Base-by-base conservation (phyloP, 2,329 filamentous ascomycete genomes). In the Exophiala viscosa region DNA sequence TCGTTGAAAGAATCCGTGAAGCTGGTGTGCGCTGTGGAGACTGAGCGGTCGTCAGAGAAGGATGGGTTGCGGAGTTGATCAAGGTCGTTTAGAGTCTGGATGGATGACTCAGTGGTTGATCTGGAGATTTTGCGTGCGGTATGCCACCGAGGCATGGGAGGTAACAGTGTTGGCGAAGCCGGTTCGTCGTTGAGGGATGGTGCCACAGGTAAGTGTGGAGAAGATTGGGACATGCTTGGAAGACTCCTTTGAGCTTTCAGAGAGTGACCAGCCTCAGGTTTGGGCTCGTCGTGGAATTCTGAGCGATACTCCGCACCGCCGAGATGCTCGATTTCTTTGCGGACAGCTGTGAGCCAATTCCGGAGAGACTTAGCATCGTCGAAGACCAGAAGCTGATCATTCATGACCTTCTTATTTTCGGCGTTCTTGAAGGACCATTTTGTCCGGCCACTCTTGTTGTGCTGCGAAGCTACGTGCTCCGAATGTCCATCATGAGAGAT, bases 41-140 rank as follows among this genome's bases (percentile, higher is more conserved):
- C 34, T 6, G 57, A 60, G n/a, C 38, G 41, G 17, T 49, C 31
- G 33, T 60, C 57, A 13, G 52, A 55, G 28, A 51, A 50, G 2
- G 54, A 57, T 14, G 54, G 46, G 15, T 51, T 52, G 5, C 51
- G 41, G 7, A 53, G 43, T 15, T 41, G 31, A 18, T 58, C 57
- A 13, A 53, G 43, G 34, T 50, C 50, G 35, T 49, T 55, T 31
- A 48, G 6, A 14, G 54, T 57, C 44, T 57, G 71, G 60, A 74
- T 72, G 57, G 70, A 75, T 48, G 73, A 76, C 58, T 67, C 66
- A 10, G 76, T 77, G 13, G 66, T 78, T n/a, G 67, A 69, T 18
- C 51, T 45, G 13, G 57, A 55, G 40, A 55, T 32, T 3, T 50
- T 48, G 14, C 52, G 45, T 10, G 52, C 38, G 18, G 47, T 28